phyloP scores from a whole-genome alignment of 2,329 filamentous ascomycete species.

The Cercospora brassicicola region DNA sequence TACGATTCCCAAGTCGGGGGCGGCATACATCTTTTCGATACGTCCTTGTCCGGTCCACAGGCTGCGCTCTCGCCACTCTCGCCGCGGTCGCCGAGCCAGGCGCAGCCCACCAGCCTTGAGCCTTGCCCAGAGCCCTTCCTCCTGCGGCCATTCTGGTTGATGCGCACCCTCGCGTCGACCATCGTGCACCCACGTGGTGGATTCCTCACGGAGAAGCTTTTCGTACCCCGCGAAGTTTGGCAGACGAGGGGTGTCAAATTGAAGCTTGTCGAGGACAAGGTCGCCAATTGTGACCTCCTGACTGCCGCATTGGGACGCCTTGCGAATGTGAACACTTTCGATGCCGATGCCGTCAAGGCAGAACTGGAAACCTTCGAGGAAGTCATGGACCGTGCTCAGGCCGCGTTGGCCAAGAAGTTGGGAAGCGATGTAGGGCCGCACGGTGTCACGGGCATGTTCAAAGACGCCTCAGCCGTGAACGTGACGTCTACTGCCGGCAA shows the following conservation, averaged over 20 bases:
- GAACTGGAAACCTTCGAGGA: slow-evolving; percentile 90
- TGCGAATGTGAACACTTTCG: slow-evolving; percentile 77
- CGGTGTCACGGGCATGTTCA: slow-evolving; percentile 71
- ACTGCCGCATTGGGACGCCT: slow-evolving; percentile 77
- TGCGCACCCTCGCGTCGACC: slow-evolving; percentile 91
- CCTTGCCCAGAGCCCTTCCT: slow-evolving; percentile 87
- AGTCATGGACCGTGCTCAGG: slow-evolving; percentile 82
- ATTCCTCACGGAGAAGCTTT: slow-evolving; percentile 87
- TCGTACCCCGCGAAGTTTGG: slow-evolving; percentile 92
- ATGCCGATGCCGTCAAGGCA: slow-evolving; percentile 87
- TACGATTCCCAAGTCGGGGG: slow-evolving; percentile 60
- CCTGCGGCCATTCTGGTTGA: slow-evolving; percentile 95
- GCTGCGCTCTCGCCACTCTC: slow-evolving; percentile 35
- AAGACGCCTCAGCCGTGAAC: slow-evolving; percentile 54
- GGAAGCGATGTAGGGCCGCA: slow-evolving; percentile 91
- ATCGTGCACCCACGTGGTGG: slow-evolving; percentile 87
- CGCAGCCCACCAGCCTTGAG: slow-evolving; percentile 75
- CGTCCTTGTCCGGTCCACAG: slow-evolving; percentile 29
- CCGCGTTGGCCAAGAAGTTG: slow-evolving; percentile 73
- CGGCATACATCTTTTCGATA: slow-evolving; percentile 80
- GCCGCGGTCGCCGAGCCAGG: slow-evolving; percentile 49
- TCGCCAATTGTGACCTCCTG: slow-evolving; percentile 84
- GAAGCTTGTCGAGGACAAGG: slow-evolving; percentile 88
- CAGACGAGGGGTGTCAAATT: slow-evolving; percentile 90
- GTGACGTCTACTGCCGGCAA: slow-evolving; percentile 21